Evolutionary conservation across 345 rosid genomes (phyloP).

Genomic region (Ceriops decandra): DNA sequence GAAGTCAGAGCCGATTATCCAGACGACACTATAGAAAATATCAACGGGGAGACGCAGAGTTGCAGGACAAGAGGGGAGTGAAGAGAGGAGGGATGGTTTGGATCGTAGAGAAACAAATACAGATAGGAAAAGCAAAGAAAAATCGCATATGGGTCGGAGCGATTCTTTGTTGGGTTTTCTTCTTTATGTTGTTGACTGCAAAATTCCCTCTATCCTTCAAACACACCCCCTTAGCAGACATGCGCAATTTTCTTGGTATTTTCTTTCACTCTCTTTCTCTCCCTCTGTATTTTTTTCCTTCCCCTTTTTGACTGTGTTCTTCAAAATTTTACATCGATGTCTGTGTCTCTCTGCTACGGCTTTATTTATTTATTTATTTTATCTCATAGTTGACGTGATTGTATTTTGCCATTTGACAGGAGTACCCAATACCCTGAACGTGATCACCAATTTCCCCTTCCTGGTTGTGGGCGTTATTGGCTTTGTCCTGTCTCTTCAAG

Average conservation of each 20-base stretch:
- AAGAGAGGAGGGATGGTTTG: constrained; percentile 38
- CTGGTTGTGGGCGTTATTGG: constrained; percentile 75
- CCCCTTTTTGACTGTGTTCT: not conserved
- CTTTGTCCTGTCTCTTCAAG: constrained; percentile 62
- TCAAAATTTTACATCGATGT: too few species aligned
- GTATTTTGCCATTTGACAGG: constrained; percentile 31
- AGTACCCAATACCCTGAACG: constrained; percentile 85
- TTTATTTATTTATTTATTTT: not conserved
- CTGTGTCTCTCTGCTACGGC: not conserved
- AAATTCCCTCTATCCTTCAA: constrained; percentile 50
- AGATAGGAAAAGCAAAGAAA: constrained; percentile 37
- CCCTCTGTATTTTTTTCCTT: not conserved
- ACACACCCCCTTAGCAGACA: constrained; percentile 60
- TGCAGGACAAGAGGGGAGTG: constrained; percentile 8
- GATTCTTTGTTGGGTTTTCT: constrained; percentile 50
- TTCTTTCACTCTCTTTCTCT: not conserved
- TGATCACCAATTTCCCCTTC: constrained; percentile 81
- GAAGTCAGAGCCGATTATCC: too few species aligned
- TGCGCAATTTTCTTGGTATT: constrained; percentile 84
- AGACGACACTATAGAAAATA: too few species aligned
- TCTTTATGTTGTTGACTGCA: constrained; percentile 64
- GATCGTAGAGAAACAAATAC: constrained; percentile 44
- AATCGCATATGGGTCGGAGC: constrained; percentile 46
- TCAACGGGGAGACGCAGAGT: too few species aligned
- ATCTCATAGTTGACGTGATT: constrained; percentile 3